A percentile compares a stretch with the other conserved stretches of the same genome.
phyloP scores from a whole-genome alignment of 176 grass and related monocot genomes.

The Alopecurus myosuroides region DNA sequence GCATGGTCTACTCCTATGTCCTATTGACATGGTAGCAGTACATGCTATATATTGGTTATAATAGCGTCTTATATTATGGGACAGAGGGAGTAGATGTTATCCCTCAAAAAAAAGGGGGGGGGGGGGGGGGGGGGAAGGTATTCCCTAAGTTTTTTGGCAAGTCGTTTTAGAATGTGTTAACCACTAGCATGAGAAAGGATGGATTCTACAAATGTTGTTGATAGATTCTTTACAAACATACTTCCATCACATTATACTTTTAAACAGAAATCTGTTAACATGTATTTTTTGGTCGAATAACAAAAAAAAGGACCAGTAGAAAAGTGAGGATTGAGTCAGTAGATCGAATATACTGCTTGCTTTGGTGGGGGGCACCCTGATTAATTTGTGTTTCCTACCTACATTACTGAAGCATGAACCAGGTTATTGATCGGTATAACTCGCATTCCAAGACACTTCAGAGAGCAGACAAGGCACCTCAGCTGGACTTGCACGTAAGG shows the following conservation, averaged over 20 bases:
- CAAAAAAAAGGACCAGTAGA: not conserved
- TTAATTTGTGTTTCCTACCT: slow-evolving; percentile 6
- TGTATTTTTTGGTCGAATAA: not conserved
- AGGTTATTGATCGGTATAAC: slow-evolving; percentile 63
- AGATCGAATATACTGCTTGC: not conserved
- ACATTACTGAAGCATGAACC: slow-evolving; percentile 53
- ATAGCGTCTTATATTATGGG: too few species aligned
- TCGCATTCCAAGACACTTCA: slow-evolving; percentile 52
- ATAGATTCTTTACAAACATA: not conserved
- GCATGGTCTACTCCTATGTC: not conserved
- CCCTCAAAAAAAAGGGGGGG: too few species aligned
- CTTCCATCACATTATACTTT: not conserved
- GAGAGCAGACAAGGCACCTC: slow-evolving; percentile 27
- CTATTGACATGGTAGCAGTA: not conserved
- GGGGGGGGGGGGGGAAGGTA: too few species aligned
- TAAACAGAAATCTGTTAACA: not conserved
- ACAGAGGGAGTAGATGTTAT: too few species aligned
- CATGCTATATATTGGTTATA: too few species aligned
- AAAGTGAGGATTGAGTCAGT: not conserved
- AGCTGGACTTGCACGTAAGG: slow-evolving; percentile 56
- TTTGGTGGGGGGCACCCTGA: not conserved
- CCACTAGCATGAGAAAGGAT: too few species aligned
- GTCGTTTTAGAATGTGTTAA: too few species aligned
- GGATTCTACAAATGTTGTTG: not conserved
- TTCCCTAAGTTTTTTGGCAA: too few species aligned